phyloP scores from a whole-genome alignment of 2,329 filamentous ascomycete genomes.

The Drechslera avenae region DNA sequence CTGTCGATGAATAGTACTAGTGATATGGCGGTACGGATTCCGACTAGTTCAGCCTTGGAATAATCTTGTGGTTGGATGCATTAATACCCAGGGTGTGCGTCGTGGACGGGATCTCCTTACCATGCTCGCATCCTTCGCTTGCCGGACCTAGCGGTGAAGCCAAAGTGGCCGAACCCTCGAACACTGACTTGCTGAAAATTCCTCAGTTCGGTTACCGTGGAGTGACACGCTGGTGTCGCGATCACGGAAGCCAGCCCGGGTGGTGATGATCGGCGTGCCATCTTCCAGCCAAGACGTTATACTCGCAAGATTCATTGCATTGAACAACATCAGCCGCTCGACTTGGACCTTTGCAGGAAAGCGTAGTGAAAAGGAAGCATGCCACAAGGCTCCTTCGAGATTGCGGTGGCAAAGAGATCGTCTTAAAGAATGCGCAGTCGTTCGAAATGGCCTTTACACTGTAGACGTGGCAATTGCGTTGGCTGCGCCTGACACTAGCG shows the following conservation, averaged over 20 bases:
- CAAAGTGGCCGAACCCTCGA: slow-evolving; percentile 5
- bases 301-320: slow-evolving; percentile 5
- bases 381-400: slow-evolving; percentile 3
- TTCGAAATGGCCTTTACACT: slow-evolving; percentile 7
- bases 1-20: slow-evolving; percentile 3
- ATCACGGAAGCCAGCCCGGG: slow-evolving; percentile 8
- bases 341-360: slow-evolving; percentile 3
- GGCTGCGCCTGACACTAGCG: slow-evolving; percentile 12
- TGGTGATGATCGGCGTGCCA: slow-evolving; percentile 23
- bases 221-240: slow-evolving; percentile 3
- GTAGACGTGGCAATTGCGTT: slow-evolving; percentile 31
- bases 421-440: slow-evolving; percentile 21
- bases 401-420: slow-evolving; percentile 36
- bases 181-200: slow-evolving; percentile 12
- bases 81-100: slow-evolving; percentile 20
- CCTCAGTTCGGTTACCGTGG: slow-evolving; percentile 9
- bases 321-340: slow-evolving; percentile 3
- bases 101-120: slow-evolving; percentile 26
- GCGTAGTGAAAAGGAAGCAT: slow-evolving; percentile 2
- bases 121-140: slow-evolving; percentile 16
- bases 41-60: slow-evolving; percentile 3
- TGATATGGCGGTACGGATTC: neutral
- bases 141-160: slow-evolving; percentile 20
- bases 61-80: slow-evolving; percentile 16
- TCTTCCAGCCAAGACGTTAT: slow-evolving; percentile 17